phyloP scores from a whole-genome alignment of 768 basidiomycete species.

The Lyophyllum semitale region DNA sequence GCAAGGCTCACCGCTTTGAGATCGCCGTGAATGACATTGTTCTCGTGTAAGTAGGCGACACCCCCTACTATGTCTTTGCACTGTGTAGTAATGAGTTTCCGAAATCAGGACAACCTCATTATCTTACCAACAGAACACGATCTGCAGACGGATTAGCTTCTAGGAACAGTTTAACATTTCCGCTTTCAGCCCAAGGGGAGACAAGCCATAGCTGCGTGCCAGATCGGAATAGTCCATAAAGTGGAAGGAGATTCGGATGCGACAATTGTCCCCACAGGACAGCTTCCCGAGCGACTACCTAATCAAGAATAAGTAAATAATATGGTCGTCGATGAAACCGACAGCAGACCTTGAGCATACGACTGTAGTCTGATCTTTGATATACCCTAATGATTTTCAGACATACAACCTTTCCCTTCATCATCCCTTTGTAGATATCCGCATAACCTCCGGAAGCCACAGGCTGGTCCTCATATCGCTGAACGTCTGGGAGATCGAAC shows the following conservation, averaged over 20 bases:
- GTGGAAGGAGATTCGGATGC: conserved; percentile 36
- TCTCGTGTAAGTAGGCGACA: conserved; percentile 32
- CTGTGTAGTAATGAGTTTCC: conserved; percentile 14
- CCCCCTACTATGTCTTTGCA: conserved; percentile 31
- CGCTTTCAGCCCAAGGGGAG: conserved; percentile 22
- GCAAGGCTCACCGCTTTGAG: conserved; percentile 38
- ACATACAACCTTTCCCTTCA: conserved; percentile 8
- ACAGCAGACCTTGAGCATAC: conserved; percentile 6
- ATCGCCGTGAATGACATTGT: conserved; percentile 43
- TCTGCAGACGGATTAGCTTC: conserved; percentile 1
- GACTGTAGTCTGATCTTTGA: neutral
- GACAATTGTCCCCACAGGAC: conserved; percentile 33
- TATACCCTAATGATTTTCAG: conserved; percentile 14
- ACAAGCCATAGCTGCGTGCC: conserved; percentile 14
- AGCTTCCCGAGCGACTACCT: conserved; percentile 27
- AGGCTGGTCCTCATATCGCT: conserved; percentile 1
- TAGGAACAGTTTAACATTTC: conserved; percentile 19
- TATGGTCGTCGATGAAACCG: neutral
- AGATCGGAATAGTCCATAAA: conserved; percentile 30
- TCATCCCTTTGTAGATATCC: conserved; percentile 11
- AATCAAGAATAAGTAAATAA: neutral
- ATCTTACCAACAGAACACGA: conserved; percentile 15
- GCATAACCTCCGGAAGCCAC: conserved; percentile 3
- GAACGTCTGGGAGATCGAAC: conserved; percentile 2
- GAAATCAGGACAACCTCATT: neutral